These are phyloP conservation scores for Boletus reticulatus DNA, from an alignment of 768 basidiomycete species.

Conservation along the genomic window DNA sequence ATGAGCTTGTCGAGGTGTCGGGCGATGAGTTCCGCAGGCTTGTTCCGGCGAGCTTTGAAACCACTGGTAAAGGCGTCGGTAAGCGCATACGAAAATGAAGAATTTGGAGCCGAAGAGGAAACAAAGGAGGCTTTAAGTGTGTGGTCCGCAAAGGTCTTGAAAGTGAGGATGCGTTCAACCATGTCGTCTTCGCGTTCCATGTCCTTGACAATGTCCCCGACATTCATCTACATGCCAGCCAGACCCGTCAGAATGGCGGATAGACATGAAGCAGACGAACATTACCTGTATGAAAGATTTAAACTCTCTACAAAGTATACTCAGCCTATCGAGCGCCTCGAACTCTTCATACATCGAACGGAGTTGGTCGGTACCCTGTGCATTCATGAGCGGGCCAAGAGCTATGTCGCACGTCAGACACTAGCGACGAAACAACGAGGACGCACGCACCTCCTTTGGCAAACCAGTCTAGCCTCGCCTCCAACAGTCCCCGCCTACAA, in stretches of 20 bases:
- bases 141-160: slow-evolving; percentile 58
- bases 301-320: slow-evolving; percentile 59
- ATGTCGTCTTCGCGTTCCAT: slow-evolving; percentile 65
- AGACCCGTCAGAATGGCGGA: not conserved
- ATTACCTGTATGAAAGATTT: slow-evolving; percentile 57
- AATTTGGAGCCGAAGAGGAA: slow-evolving; percentile 40
- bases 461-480: slow-evolving; percentile 42
- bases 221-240: slow-evolving; percentile 42
- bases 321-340: slow-evolving; percentile 51
- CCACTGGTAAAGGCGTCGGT: slow-evolving; percentile 69
- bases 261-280: not conserved
- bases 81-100: slow-evolving; percentile 64
- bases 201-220: slow-evolving; percentile 67
- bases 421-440: slow-evolving; percentile 33
- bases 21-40: slow-evolving; percentile 92
- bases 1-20: slow-evolving; percentile 85
- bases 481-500: slow-evolving; percentile 53
- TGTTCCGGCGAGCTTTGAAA: slow-evolving; percentile 73
- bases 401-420: slow-evolving; percentile 36
- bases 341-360: slow-evolving; percentile 61
- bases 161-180: slow-evolving; percentile 68
- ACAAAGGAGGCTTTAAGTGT: slow-evolving; percentile 53
- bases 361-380: slow-evolving; percentile 43
- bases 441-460: slow-evolving; percentile 37
- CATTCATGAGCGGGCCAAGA: slow-evolving; percentile 50